Evolutionary conservation across 2,329 filamentous ascomycete genomes (phyloP), one percentile per base, ranked within the genome.

Genomic region (Ophiostoma montium): DNA sequence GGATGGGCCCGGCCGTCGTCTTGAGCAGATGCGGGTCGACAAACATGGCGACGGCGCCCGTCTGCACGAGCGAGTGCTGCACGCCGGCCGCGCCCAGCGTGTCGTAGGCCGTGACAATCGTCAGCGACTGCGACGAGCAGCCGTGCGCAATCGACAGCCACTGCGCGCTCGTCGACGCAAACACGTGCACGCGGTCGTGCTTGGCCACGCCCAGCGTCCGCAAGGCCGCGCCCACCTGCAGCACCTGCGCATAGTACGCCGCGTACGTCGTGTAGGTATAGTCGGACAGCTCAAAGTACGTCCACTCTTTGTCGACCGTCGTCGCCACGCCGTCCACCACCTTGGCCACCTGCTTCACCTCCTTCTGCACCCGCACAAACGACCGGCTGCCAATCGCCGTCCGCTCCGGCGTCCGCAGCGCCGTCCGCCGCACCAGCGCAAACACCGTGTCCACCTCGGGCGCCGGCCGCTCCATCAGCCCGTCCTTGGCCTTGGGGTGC

Each of bases 41-140:
- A 67, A 89, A 95, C 71, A 95, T 90, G 64, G 82, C 82, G 58
- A 80, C 80, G 47, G 86, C 83, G 54, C 80, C 72, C 48, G 87
- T 92, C 67, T 94, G 85, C 19, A 80, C 72, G 55, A 95, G 76
- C 3, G 88, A 94, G 70, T 94, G 88, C 68, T 83, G 80, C 54
- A 95, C 76, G 43, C 88, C 89, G 54, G 82, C 79, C 59, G 86
- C 77, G 48, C 89, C 89, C 41, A 95, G 81, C 30, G 88, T 94
- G 65, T 95, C 89, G 66, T 95, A 95, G 46, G 89, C 88, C 42
- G 90, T 96, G 46, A 95, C 90, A 57, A 95, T 89, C 52, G 86
- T 80, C 63, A 95, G 79, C 41, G 86, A 89, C 66, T 96, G 90
- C 15, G 88, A 89, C 18, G 80, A 69, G 77, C 83, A 70, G 41